Conservation (phyloP, 768 basidiomycete species). For the Lactarius vividus region DNA sequence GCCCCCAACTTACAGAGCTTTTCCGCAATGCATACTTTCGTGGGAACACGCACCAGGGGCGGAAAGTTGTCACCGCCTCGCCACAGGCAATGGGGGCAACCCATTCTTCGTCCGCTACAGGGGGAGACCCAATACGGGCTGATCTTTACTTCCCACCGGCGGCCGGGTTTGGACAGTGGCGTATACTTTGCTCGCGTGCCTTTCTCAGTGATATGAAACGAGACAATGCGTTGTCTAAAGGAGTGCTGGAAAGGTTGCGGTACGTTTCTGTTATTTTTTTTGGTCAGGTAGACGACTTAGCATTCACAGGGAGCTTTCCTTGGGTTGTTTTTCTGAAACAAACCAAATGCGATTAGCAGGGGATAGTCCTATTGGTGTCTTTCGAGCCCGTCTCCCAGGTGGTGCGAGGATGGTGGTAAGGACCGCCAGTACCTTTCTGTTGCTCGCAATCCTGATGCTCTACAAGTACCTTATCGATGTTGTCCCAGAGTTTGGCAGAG, state of each 20-base stretch:
- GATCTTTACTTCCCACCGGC: conserved; percentile 21
- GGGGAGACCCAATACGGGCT: conserved; percentile 6
- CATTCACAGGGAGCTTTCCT: conserved; percentile 19
- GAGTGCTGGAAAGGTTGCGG: conserved; percentile 11
- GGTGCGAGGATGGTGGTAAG: conserved; percentile 21
- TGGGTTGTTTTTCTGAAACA: conserved; percentile 19
- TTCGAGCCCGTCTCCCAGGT: conserved; percentile 23
- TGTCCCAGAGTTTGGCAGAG: conserved; percentile 17
- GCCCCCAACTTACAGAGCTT: background rate
- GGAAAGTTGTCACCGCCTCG: background rate
- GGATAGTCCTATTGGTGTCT: conserved; percentile 23
- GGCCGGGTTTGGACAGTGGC: conserved; percentile 13
- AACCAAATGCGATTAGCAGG: conserved; percentile 21
- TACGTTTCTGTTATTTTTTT: background rate
- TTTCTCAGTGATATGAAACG: conserved; percentile 8
- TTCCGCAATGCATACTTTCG: conserved; percentile 15
- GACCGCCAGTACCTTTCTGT: background rate
- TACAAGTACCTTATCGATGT: conserved; percentile 25
- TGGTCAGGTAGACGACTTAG: background rate
- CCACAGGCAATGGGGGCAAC: background rate
- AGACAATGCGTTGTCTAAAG: background rate
- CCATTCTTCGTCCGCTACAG: background rate
- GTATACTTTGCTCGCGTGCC: conserved; percentile 1
- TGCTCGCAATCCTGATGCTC: background rate
- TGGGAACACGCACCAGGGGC: conserved; percentile 10